Evolutionary conservation across 2,329 filamentous ascomycete species (phyloP).

Genomic region (Onygenales sp.): DNA sequence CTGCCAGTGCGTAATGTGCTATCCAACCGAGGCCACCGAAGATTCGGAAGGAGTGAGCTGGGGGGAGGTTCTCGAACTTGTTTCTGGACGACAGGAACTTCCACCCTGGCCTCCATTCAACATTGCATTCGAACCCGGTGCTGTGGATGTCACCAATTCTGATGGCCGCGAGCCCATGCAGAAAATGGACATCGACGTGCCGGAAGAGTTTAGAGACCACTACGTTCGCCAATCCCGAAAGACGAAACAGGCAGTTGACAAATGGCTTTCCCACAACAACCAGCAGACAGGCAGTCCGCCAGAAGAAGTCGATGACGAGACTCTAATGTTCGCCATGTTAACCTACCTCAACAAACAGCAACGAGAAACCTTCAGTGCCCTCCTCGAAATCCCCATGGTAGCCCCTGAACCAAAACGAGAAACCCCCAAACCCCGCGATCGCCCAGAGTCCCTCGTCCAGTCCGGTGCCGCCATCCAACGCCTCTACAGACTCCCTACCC

Average conservation of each 20-base stretch:
- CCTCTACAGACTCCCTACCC: constrained; percentile 63
- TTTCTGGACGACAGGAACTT: constrained; percentile 77
- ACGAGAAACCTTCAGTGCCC: constrained; percentile 70
- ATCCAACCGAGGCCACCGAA: constrained; percentile 47
- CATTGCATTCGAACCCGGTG: constrained; percentile 49
- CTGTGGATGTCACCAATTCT: constrained; percentile 45
- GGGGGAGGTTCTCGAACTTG: constrained; percentile 90
- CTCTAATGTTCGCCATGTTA: constrained; percentile 82
- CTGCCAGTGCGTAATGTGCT: constrained; percentile 81
- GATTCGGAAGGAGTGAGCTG: constrained; percentile 67
- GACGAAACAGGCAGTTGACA: constrained; percentile 82
- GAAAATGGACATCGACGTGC: constrained; percentile 88
- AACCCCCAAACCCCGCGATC: constrained; percentile 57
- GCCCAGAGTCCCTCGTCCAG: constrained; percentile 65
- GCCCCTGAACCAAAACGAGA: constrained; percentile 48
- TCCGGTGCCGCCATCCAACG: constrained; percentile 72
- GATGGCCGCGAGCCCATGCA: constrained; percentile 51
- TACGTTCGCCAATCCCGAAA: constrained; percentile 89
- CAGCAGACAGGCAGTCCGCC: constrained; percentile 65
- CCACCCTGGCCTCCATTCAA: constrained; percentile 85
- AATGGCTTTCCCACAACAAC: constrained; percentile 74
- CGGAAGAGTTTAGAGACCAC: constrained; percentile 85
- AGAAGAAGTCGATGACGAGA: constrained; percentile 89
- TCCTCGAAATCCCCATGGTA: constrained; percentile 53
- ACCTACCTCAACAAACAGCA: constrained; percentile 72